Base-by-base conservation (phyloP, 192 early-diverging fungal genomes). In the Neocallimastix lanati region DNA sequence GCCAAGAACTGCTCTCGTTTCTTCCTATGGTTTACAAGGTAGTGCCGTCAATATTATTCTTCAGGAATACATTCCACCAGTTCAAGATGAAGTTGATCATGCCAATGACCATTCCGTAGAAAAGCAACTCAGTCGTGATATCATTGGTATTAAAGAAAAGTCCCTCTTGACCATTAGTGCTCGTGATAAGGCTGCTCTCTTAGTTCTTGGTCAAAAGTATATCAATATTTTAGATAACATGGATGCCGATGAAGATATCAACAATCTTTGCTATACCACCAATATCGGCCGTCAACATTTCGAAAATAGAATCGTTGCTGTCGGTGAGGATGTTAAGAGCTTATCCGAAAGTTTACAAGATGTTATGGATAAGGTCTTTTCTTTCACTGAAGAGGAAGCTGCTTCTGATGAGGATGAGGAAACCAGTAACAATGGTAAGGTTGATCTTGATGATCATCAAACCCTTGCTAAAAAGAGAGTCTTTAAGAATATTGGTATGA, bases 1-100 rank as follows among this genome's bases (percentile, higher is more conserved):
- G 78, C 36, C 30, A 78, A 29, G 79, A 77, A 30, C 85, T 11
- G 78, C 78, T 27, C 80, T 81, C 1, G 78, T 85, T 28, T 80
- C 76, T 25, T 77, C 81, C 7, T 85, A 78, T 76, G 84, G 84
- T 30, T 35, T 85, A 76, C 81, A 84, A 58, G 84, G 84, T 29
- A 29, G 81, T 28, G 83, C 84, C 58, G 36, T 77, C 25, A 80
- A 85, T 76, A 38, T 82, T 28, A 82, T 85, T 29, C 29, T 85
- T 15, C 81, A 83, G 11, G 50, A 67, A 67, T 67, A 67, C 25
- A 21, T 67, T 0, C 25, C 50, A n/a, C 50, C 21, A 9, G 25
- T 5, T 25, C 25, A n/a, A 7, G 25, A n/a, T 21, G 9, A 67
- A n/a, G 21, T 0, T 0, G 16, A 4, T 37, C 11, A 13, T 37